Conservation (phyloP, 495 filamentous ascomycete genomes). For the Lophium mytilinum region DNA sequence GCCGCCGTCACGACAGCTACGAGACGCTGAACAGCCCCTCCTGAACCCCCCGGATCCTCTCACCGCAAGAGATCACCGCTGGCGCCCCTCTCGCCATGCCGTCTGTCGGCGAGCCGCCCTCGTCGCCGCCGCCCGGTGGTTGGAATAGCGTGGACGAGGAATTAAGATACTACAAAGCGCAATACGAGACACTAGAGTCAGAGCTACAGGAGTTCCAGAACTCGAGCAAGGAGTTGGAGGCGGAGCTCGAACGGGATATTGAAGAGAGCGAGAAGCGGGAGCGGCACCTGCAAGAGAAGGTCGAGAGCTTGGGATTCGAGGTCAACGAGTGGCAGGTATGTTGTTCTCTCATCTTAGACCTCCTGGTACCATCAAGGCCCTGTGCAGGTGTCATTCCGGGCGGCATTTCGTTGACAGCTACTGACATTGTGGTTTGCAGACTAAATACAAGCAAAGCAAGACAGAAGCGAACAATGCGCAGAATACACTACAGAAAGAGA, state of each 20-base stretch:
- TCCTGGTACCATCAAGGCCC: too few species aligned
- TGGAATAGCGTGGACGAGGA: conserved; percentile 51
- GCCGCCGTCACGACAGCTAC: too few species aligned
- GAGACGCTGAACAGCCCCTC: too few species aligned
- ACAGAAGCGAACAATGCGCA: conserved; percentile 74
- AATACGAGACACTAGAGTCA: conserved; percentile 86
- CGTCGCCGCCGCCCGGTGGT: conserved; percentile 28
- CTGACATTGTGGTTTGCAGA: conserved; percentile 42
- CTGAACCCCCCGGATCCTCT: too few species aligned
- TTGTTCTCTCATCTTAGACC: background rate
- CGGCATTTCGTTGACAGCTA: background rate
- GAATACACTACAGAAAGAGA: conserved; percentile 85
- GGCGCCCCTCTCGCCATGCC: conserved; percentile 9
- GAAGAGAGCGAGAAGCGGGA: conserved; percentile 93
- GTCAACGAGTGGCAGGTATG: conserved; percentile 97
- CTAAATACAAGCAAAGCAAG: conserved; percentile 94
- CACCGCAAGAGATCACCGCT: too few species aligned
- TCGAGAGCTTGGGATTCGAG: conserved; percentile 74
- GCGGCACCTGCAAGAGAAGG: conserved; percentile 73
- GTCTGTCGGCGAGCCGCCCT: conserved; percentile 23
- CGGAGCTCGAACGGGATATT: conserved; percentile 92
- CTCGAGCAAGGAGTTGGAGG: conserved; percentile 86
- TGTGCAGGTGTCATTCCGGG: too few species aligned
- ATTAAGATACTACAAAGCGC: conserved; percentile 84
- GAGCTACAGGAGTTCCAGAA: conserved; percentile 92